phyloP scores from a whole-genome alignment of 2,329 filamentous ascomycete species.

The Penicillium sp. region DNA sequence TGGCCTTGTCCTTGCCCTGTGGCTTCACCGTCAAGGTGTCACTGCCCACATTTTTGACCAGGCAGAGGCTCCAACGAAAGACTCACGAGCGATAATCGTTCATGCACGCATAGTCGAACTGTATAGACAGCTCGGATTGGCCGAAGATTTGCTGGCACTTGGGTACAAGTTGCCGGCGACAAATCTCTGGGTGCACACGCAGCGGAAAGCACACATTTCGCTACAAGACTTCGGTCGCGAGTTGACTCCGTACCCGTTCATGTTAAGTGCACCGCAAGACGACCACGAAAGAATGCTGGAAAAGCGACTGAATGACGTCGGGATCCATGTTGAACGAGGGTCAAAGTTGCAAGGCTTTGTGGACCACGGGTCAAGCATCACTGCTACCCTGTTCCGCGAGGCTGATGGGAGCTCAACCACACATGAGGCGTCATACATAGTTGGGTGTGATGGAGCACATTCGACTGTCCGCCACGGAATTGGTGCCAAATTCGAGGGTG shows the following conservation, averaged over 20 bases:
- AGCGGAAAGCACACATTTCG: constrained; percentile 22
- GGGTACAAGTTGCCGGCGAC: constrained; percentile 41
- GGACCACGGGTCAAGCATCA: constrained; percentile 22
- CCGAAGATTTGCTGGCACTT: constrained; percentile 35
- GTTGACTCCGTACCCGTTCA: constrained; percentile 32
- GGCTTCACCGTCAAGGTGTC: constrained; percentile 27
- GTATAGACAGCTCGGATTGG: constrained; percentile 46
- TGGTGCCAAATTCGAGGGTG: constrained; percentile 43
- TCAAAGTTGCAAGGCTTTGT: constrained; percentile 26
- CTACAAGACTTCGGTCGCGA: constrained; percentile 24
- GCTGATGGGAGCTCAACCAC: constrained; percentile 19
- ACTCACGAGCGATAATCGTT: constrained; percentile 44
- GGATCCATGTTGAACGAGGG: constrained; percentile 28
- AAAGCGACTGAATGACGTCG: constrained; percentile 23
- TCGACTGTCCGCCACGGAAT: constrained; percentile 47
- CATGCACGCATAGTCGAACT: constrained; percentile 53
- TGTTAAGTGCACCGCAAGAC: constrained; percentile 29
- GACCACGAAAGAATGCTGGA: constrained; percentile 31
- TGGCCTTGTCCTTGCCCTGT: constrained; percentile 32
- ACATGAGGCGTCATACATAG: constrained; percentile 43
- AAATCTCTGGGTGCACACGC: constrained; percentile 35
- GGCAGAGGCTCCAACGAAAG: constrained; percentile 33
- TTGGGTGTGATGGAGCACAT: constrained; percentile 54
- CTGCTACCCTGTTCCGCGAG: constrained; percentile 20
- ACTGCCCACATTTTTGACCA: constrained; percentile 47